These are phyloP conservation scores for Talaromyces piceae DNA, from an alignment of 2,329 filamentous ascomycete genomes.

Conservation along the genomic window DNA sequence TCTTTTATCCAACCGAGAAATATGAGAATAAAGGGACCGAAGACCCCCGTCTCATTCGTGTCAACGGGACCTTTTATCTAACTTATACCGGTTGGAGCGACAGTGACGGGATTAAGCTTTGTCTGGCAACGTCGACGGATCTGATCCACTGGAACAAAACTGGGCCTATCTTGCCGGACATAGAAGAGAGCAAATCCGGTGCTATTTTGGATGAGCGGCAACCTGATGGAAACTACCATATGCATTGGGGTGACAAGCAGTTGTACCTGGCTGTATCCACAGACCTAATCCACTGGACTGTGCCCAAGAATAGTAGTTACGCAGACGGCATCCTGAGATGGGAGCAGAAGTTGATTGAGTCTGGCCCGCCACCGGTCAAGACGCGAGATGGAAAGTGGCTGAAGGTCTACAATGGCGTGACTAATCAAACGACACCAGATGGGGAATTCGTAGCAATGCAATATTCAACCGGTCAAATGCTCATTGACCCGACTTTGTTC, in stretches of 20 bases:
- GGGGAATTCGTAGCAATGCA: constrained; percentile 20
- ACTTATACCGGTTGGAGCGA: constrained; percentile 30
- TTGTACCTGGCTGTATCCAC: constrained; percentile 24
- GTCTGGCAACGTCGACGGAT: constrained; percentile 30
- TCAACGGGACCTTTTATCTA: constrained; percentile 32
- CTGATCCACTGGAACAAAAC: constrained; percentile 29
- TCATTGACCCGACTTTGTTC: constrained; percentile 22
- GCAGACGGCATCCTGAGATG: constrained; percentile 21
- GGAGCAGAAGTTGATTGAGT: constrained; percentile 28
- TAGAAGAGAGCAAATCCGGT: constrained; percentile 12
- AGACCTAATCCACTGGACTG: constrained; percentile 25
- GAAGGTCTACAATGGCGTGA: constrained; percentile 21
- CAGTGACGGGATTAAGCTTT: constrained; percentile 23
- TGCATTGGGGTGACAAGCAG: constrained; percentile 28
- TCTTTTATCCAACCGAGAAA: constrained; percentile 25
- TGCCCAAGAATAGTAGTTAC: constrained; percentile 16
- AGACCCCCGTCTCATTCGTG: constrained; percentile 29
- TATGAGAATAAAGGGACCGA: constrained; percentile 29
- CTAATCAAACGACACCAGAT: constrained; percentile 15
- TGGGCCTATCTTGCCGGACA: constrained; percentile 13
- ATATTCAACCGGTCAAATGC: constrained; percentile 28
- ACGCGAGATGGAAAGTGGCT: constrained; percentile 28
- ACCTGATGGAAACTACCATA: constrained; percentile 25
- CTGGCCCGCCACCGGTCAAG: constrained; percentile 25
- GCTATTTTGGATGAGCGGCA: constrained; percentile 21